Evolutionary conservation across 208 protist genomes (phyloP).

Genomic region (Leishmania lainsoni): DNA sequence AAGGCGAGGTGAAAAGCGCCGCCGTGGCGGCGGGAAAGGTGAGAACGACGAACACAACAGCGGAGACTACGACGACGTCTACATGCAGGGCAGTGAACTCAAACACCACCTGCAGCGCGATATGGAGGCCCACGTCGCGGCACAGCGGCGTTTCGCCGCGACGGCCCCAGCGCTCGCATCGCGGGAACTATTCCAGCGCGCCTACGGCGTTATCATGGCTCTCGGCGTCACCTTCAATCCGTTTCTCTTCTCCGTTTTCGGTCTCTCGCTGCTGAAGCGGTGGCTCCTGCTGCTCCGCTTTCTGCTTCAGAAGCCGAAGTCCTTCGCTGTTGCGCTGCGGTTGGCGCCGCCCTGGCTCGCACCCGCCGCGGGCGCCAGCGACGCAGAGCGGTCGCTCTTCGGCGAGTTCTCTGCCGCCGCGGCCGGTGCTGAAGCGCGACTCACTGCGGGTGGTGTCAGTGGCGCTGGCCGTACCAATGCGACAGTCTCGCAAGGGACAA

Average conservation of each 20-base stretch:
- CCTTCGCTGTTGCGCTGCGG: slow-evolving; percentile 50
- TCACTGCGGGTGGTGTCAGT: background rate
- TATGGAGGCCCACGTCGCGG: slow-evolving; percentile 16
- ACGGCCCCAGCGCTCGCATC: slow-evolving; percentile 8
- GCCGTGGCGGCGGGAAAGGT: background rate
- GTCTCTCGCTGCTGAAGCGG: slow-evolving; percentile 68
- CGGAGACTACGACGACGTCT: background rate
- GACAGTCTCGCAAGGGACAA: background rate
- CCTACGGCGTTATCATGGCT: slow-evolving; percentile 72
- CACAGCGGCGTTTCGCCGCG: background rate
- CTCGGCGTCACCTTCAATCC: slow-evolving; percentile 89
- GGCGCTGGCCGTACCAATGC: background rate
- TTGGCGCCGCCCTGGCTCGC: background rate
- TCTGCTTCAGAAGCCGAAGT: slow-evolving; percentile 50
- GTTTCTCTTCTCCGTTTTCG: slow-evolving; percentile 71
- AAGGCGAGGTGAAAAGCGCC: slow-evolving; percentile 17
- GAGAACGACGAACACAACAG: background rate
- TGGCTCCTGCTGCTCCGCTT: slow-evolving; percentile 79
- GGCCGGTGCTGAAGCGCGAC: background rate
- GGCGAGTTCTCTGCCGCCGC: slow-evolving; percentile 5
- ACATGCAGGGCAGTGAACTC: slow-evolving; percentile 9
- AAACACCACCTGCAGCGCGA: slow-evolving; percentile 15
- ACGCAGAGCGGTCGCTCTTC: background rate
- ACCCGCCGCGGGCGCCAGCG: background rate
- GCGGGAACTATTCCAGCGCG: slow-evolving; percentile 57